phyloP scores from a whole-genome alignment of 2,329 filamentous ascomycete genomes.

The Arachnopeziza araneosa region DNA sequence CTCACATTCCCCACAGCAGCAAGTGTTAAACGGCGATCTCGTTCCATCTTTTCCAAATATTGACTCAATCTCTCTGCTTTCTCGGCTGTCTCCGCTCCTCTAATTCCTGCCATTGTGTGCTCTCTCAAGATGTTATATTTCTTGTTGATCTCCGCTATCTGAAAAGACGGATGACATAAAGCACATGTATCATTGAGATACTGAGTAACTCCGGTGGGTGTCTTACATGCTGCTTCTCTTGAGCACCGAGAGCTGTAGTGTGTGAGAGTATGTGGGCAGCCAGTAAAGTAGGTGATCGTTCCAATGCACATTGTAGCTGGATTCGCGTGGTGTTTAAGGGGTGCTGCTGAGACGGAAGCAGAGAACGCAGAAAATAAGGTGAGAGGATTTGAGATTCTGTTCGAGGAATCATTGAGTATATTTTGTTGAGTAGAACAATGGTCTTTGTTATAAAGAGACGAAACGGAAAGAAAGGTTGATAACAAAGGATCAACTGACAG shows the following conservation, averaged over 20 bases:
- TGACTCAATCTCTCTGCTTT: constrained; percentile 12
- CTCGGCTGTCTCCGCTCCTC: constrained; percentile 22
- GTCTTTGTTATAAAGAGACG: no score
- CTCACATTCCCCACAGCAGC: constrained; percentile 3
- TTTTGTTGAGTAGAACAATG: no score
- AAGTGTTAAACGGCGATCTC: constrained; percentile 6
- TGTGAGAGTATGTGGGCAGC: background rate
- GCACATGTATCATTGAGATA: constrained; percentile 35
- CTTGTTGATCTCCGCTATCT: constrained; percentile 20
- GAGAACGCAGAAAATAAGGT: no score
- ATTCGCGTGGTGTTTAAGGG: background rate
- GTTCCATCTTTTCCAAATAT: background rate
- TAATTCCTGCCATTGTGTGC: constrained; percentile 25
- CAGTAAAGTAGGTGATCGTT: background rate
- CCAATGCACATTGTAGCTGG: background rate
- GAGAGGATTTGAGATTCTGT: no score
- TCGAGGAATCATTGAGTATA: no score
- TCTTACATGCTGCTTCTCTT: background rate
- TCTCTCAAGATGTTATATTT: constrained; percentile 27
- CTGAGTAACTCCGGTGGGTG: background rate
- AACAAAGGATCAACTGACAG: no score
- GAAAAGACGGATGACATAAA: constrained; percentile 31
- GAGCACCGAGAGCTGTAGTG: background rate
- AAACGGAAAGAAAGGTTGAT: no score
- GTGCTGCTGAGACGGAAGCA: no score